phyloP scores from a whole-genome alignment of 73 alveolate genomes.

The Paramecium tetraurelia region DNA sequence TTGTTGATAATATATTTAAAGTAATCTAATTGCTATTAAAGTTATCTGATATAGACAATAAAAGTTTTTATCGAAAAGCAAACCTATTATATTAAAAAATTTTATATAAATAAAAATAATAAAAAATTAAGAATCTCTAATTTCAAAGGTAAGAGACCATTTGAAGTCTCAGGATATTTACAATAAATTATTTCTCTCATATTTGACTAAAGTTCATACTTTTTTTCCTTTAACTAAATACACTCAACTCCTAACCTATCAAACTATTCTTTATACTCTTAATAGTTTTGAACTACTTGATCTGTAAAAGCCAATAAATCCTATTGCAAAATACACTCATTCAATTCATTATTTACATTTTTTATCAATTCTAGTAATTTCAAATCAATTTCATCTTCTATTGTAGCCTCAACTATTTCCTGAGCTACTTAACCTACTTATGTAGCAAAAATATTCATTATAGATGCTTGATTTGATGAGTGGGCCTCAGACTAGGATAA shows the following conservation, averaged over 20 bases:
- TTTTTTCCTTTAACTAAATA: neutral
- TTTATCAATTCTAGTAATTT: neutral
- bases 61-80: too few relatives aligned
- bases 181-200: neutral
- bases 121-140: too few relatives aligned
- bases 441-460: neutral
- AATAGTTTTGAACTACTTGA: neutral
- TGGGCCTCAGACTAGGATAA: neutral
- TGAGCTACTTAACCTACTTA: neutral
- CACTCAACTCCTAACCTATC: neutral
- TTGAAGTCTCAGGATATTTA: conserved; percentile 3
- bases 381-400: neutral
- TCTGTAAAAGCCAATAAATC: neutral
- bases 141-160: neutral
- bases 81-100: too few relatives aligned
- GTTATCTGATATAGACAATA: too few relatives aligned
- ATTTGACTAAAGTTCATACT: neutral
- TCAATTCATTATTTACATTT: neutral
- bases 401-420: neutral
- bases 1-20: neutral
- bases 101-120: too few relatives aligned
- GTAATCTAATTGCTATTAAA: neutral
- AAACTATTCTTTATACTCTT: neutral
- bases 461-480: neutral
- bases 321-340: neutral